A percentile compares a stretch with the other conserved stretches of the same genome.
Conservation (phyloP, 2,329 filamentous ascomycete genomes). For the Davidsoniella eucalypti region DNA sequence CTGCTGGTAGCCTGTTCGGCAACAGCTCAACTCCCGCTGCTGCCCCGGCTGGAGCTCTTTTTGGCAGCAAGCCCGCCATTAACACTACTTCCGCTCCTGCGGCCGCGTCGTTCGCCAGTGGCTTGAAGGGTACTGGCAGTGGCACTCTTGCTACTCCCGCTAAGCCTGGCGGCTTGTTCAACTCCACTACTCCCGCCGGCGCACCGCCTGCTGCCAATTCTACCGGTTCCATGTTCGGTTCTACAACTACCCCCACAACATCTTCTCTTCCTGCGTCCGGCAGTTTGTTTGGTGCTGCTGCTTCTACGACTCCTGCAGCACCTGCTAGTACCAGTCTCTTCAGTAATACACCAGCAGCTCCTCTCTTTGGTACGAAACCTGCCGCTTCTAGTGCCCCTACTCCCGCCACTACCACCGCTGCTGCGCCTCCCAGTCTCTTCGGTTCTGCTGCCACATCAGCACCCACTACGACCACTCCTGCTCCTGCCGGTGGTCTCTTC, state of each 20-base stretch:
- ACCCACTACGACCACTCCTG: slow-evolving; percentile 12
- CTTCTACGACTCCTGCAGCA: slow-evolving; percentile 13
- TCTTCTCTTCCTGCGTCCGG: slow-evolving; percentile 17
- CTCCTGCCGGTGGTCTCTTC: slow-evolving; percentile 21
- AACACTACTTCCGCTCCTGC: slow-evolving; percentile 8
- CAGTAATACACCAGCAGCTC: slow-evolving; percentile 12
- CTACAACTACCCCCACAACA: slow-evolving; percentile 12
- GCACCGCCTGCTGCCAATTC: slow-evolving; percentile 4
- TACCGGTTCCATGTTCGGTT: slow-evolving; percentile 16
- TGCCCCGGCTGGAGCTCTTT: slow-evolving; percentile 36
- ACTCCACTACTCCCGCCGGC: slow-evolving; percentile 14
- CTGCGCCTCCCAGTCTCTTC: slow-evolving; percentile 13
- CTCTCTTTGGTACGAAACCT: slow-evolving; percentile 15
- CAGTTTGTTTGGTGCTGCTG: slow-evolving; percentile 16
- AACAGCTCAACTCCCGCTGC: slow-evolving; percentile 20
- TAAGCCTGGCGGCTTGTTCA: slow-evolving; percentile 17
- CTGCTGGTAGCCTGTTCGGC: slow-evolving; percentile 4
- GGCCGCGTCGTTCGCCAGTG: slow-evolving; percentile 13
- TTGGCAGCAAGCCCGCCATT: slow-evolving; percentile 16
- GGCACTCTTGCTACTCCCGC: slow-evolving; percentile 3
- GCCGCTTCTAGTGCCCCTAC: slow-evolving; percentile 16
- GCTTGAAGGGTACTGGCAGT: not conserved
- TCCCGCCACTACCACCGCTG: slow-evolving; percentile 16
- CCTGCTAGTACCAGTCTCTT: slow-evolving; percentile 26
- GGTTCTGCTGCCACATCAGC: slow-evolving; percentile 15